Evolutionary conservation across 2,329 filamentous ascomycete genomes (phyloP), one percentile per base, ranked within the genome.

Genomic region (Xylariaceae sp.): DNA sequence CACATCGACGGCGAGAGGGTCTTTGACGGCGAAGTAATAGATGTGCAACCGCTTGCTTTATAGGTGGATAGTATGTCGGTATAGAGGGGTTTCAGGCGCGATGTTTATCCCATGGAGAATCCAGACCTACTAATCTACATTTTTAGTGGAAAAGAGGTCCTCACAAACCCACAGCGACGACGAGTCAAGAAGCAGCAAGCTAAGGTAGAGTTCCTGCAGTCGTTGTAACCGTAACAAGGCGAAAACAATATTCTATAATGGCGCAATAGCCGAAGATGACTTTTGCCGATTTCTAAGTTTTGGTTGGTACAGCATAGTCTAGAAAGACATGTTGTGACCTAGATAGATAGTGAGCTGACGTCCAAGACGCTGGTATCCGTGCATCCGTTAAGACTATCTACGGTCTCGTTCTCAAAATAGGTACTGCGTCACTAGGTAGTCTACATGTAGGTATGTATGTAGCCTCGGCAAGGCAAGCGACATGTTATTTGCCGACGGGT

Each of bases 401-500:
- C 19, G n/a, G n/a, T 41, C 40, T 51, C 29, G 23, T 31, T 34
- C 43, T 57, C 43, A 39, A 31, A 43, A 48, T 43, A 49, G 28
- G 19, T 39, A 17, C 39, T 37, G 53, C 53, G 39, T 50, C 39
- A 39, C 29, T 26, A 26, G n/a, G n/a, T n/a, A n/a, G n/a, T n/a
- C n/a, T n/a, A n/a, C n/a, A n/a, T n/a, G n/a, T n/a, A n/a, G n/a
- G n/a, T n/a, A n/a, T n/a, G n/a, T n/a, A n/a, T 26, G 36, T 39
- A 24, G 36, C 33, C 41, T 52, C 52, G 52, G 36, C 46, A 47
- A 46, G 39, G 56, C 31, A 53, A 45, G 48, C 53, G 43, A 50
- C 33, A 43, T 44, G 36, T 37, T 60, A 56, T 60, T 60, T 60
- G 45, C 54, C 48, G 58, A 43, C 53, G 53, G 49, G 50, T 58